phyloP scores from a whole-genome alignment of 2,329 filamentous ascomycete genomes.

The Orbilia blumenaviensis region DNA sequence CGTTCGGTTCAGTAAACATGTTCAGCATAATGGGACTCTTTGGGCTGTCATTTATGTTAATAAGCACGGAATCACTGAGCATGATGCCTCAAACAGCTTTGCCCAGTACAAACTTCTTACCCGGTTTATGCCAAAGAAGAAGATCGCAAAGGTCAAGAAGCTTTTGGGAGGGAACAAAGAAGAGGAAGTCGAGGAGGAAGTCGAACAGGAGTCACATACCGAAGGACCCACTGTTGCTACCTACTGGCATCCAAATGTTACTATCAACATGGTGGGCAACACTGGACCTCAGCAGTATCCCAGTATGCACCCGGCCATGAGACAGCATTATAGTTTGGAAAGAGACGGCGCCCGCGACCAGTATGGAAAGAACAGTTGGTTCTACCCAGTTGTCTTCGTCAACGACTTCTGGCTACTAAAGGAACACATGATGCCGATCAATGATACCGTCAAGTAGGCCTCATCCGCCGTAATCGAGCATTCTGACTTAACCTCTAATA shows the following conservation, averaged over 20 bases:
- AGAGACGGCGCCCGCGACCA: conserved; percentile 81
- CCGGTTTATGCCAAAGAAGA: conserved; percentile 90
- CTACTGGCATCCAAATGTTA: conserved; percentile 96
- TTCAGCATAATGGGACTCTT: conserved; percentile 91
- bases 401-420: conserved; percentile 98
- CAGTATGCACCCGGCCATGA: conserved; percentile 75
- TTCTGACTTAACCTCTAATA: background rate
- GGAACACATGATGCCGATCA: conserved; percentile 88
- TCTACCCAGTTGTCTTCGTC: conserved; percentile 86
- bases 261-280: conserved; percentile 84
- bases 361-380: conserved; percentile 89
- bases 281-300: conserved; percentile 75
- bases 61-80: conserved; percentile 75
- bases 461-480: too few relatives aligned
- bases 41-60: conserved; percentile 94
- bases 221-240: conserved; percentile 76
- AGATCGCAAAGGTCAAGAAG: conserved; percentile 84
- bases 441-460: conserved; percentile 83
- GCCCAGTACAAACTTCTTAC: conserved; percentile 87
- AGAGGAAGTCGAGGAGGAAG: conserved; percentile 66
- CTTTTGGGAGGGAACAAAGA: conserved; percentile 69
- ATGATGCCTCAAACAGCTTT: conserved; percentile 78
- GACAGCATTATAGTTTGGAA: conserved; percentile 82
- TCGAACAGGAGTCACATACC: conserved; percentile 64
- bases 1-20: conserved; percentile 78